Conservation (phyloP, 148 eudicot species). For the Camellia lanceoleosa region DNA sequence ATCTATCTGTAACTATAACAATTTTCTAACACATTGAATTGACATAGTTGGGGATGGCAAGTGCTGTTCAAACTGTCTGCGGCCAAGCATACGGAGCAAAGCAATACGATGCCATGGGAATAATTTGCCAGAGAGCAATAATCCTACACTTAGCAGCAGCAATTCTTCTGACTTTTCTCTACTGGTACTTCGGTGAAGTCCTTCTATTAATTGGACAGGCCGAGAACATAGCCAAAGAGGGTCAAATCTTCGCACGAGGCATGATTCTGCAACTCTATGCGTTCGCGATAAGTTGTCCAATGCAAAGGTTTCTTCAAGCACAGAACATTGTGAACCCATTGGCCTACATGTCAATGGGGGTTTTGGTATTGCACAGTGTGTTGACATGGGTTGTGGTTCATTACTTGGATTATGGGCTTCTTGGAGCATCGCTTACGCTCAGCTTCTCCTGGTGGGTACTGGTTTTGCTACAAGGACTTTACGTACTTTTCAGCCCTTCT, state of each 20-base stretch:
- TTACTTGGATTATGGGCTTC: conserved; percentile 40
- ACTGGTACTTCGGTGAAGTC: conserved; percentile 36
- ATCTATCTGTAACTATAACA: too few species aligned
- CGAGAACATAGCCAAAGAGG: conserved; percentile 38
- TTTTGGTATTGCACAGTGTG: conserved; percentile 39
- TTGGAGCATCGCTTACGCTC: conserved; percentile 51
- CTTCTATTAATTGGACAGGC: conserved; percentile 46
- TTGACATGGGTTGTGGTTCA: conserved; percentile 48
- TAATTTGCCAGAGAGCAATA: conserved; percentile 54
- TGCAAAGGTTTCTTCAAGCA: conserved; percentile 57
- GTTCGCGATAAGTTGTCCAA: conserved; percentile 47
- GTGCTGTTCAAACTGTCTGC: conserved; percentile 64
- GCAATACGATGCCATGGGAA: conserved; percentile 41
- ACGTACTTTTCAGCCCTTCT: conserved; percentile 36
- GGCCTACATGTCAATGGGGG: conserved; percentile 52
- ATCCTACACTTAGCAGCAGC: conserved; percentile 49
- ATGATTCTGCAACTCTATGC: conserved; percentile 56
- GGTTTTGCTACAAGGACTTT: conserved; percentile 39
- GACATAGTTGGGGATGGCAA: conserved; percentile 54
- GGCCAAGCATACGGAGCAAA: conserved; percentile 66
- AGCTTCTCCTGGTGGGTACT: conserved; percentile 61
- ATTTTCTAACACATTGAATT: too few species aligned
- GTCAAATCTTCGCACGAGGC: conserved; percentile 45
- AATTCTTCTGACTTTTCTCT: conserved; percentile 38
- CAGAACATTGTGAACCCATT: conserved; percentile 69